A percentile compares a stretch with the other conserved stretches of the same genome.
Conservation (phyloP, 2,329 filamentous ascomycete genomes). For the Verticillium dahliae region DNA sequence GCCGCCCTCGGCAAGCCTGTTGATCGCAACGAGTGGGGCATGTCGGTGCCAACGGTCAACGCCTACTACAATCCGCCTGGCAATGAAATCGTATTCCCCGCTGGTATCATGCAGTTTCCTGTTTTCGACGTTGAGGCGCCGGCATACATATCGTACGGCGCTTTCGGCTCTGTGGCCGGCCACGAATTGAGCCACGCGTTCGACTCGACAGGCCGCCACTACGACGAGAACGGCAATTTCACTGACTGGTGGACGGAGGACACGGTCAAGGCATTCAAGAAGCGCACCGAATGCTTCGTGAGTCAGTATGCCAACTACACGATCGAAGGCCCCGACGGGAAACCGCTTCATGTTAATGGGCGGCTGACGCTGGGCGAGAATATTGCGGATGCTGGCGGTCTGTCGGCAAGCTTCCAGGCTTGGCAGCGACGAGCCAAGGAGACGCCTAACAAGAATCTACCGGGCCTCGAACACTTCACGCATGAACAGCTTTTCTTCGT, state of each 20-base stretch:
- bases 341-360: constrained; percentile 56
- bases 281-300: constrained; percentile 58
- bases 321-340: constrained; percentile 47
- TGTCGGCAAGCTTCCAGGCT: constrained; percentile 55
- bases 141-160: constrained; percentile 61
- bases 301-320: constrained; percentile 60
- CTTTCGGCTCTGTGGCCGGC: constrained; percentile 59
- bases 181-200: constrained; percentile 68
- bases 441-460: constrained; percentile 46
- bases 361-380: constrained; percentile 61
- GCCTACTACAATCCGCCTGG: constrained; percentile 58
- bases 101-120: constrained; percentile 64
- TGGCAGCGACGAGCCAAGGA: constrained; percentile 54
- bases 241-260: constrained; percentile 61
- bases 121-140: constrained; percentile 58
- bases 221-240: constrained; percentile 57
- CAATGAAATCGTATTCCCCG: constrained; percentile 66
- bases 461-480: constrained; percentile 54
- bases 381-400: constrained; percentile 63
- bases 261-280: constrained; percentile 51
- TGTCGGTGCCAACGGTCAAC: constrained; percentile 56
- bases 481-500: constrained; percentile 68
- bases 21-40: constrained; percentile 53
- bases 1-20: constrained; percentile 52
- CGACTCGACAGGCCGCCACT: constrained; percentile 58